Evolutionary conservation across 2,329 filamentous ascomycete species (phyloP).

Genomic region (Aspergillaceae sp.): DNA sequence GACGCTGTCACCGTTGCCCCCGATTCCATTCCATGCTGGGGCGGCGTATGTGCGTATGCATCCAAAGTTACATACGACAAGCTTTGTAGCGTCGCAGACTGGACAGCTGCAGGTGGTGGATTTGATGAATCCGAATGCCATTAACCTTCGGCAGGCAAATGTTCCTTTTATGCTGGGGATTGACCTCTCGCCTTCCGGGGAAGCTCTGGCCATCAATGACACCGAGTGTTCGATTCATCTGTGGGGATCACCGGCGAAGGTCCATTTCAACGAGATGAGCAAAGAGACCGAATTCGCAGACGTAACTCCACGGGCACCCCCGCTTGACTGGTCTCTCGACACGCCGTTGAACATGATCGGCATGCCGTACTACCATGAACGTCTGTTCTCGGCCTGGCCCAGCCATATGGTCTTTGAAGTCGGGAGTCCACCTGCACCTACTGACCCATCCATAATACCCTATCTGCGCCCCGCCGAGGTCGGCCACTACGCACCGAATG

Average conservation of each 20-base stretch:
- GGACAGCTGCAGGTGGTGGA: slow-evolving; percentile 95
- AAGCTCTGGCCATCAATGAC: slow-evolving; percentile 74
- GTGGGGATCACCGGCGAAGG: slow-evolving; percentile 78
- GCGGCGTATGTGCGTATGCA: slow-evolving; percentile 96
- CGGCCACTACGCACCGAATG: slow-evolving; percentile 70
- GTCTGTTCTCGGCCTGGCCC: slow-evolving; percentile 82
- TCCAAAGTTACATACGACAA: slow-evolving; percentile 87
- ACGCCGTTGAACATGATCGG: slow-evolving; percentile 77
- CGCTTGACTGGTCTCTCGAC: slow-evolving; percentile 62
- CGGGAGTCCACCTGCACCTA: slow-evolving; percentile 67
- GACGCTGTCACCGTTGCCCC: slow-evolving; percentile 75
- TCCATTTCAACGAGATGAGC: slow-evolving; percentile 76
- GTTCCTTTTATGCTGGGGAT: slow-evolving; percentile 69
- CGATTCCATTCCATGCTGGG: slow-evolving; percentile 84
- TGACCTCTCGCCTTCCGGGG: slow-evolving; percentile 79
- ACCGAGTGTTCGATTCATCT: slow-evolving; percentile 70
- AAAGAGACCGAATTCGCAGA: slow-evolving; percentile 71
- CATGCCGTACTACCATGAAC: slow-evolving; percentile 87
- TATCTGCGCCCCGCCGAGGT: slow-evolving; percentile 64
- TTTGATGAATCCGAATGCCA: slow-evolving; percentile 83
- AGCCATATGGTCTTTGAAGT: slow-evolving; percentile 74
- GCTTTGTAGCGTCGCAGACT: slow-evolving; percentile 82
- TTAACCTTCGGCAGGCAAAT: slow-evolving; percentile 75
- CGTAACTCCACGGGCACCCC: slow-evolving; percentile 51
- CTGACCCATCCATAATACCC: slow-evolving; percentile 62